Evolutionary conservation across 2,329 filamentous ascomycete species (phyloP).

Genomic region (Colletotrichum lindemuthianum): DNA sequence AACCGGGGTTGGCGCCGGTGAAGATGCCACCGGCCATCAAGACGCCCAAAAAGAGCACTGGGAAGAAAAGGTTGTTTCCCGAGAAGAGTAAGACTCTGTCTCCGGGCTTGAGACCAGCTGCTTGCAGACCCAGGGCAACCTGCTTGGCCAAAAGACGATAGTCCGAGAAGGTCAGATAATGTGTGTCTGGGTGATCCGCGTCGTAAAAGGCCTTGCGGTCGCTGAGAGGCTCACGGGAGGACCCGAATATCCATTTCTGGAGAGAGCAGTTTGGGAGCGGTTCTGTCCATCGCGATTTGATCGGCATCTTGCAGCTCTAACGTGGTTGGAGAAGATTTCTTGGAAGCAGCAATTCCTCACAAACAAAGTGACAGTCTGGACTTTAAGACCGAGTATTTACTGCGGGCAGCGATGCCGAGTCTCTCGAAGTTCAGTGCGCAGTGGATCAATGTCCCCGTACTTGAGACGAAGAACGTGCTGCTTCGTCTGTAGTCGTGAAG

Average conservation of each 20-base stretch:
- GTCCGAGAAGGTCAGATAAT: constrained; percentile 70
- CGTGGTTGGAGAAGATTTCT: background rate
- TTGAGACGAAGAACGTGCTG: background rate
- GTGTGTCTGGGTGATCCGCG: constrained; percentile 72
- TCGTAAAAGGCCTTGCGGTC: constrained; percentile 67
- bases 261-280: constrained; percentile 60
- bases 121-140: constrained; percentile 73
- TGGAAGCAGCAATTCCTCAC: no score
- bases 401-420: no score
- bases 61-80: constrained; percentile 78
- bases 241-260: constrained; percentile 66
- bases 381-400: no score
- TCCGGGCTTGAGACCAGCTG: constrained; percentile 71
- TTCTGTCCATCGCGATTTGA: constrained; percentile 57
- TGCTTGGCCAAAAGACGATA: constrained; percentile 79
- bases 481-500: constrained; percentile 3
- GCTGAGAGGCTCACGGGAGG: constrained; percentile 53
- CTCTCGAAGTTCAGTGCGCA: background rate
- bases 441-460: background rate
- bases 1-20: constrained; percentile 78
- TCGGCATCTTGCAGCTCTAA: constrained; percentile 50
- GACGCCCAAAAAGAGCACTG: constrained; percentile 75
- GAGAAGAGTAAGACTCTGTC: constrained; percentile 80
- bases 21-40: constrained; percentile 84
- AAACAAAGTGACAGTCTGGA: no score